A percentile compares a stretch with the other conserved stretches of the same genome.
Evolutionary conservation across 208 protist species (phyloP).

Genomic region (Wallacemonas rigidus): DNA sequence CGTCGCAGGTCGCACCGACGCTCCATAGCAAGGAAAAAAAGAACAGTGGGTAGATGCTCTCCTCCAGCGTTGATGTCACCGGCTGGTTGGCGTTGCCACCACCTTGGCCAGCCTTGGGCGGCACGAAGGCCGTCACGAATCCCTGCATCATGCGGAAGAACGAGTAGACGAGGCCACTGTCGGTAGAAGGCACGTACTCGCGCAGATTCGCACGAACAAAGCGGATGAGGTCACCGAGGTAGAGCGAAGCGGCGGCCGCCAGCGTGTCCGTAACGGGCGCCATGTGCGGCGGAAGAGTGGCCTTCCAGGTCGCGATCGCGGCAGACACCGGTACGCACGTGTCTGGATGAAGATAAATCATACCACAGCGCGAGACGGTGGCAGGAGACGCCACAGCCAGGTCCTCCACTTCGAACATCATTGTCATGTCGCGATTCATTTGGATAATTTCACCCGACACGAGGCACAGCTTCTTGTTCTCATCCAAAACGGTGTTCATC

Average conservation of each 20-base stretch:
- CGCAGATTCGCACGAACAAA: conserved; percentile 83
- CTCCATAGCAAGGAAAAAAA: conserved; percentile 97
- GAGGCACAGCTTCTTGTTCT: conserved; percentile 97
- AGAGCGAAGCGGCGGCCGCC: conserved; percentile 63
- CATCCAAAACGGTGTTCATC: conserved; percentile 96
- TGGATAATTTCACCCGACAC: conserved; percentile 95
- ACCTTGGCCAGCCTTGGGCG: conserved; percentile 32
- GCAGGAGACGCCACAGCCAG: conserved; percentile 96
- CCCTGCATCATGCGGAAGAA: conserved; percentile 95
- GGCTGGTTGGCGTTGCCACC: conserved; percentile 14
- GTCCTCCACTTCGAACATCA: conserved; percentile 98
- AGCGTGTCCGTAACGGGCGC: conserved; percentile 63
- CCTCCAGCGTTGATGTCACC: conserved; percentile 35
- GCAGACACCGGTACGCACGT: conserved; percentile 82
- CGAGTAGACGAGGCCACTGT: conserved; percentile 90
- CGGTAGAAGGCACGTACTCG: conserved; percentile 94
- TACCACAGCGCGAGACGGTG: conserved; percentile 97
- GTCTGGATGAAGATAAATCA: conserved; percentile 97
- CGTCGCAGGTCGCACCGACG: conserved; percentile 94
- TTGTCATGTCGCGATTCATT: conserved; percentile 95
- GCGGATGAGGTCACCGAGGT: conserved; percentile 77
- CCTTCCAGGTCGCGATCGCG: conserved; percentile 87
- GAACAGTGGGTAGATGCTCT: conserved; percentile 89
- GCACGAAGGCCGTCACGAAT: conserved; percentile 73
- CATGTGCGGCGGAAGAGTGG: conserved; percentile 78